Conservation (phyloP, 2,329 filamentous ascomycete genomes). For the Kalmusia sp. region DNA sequence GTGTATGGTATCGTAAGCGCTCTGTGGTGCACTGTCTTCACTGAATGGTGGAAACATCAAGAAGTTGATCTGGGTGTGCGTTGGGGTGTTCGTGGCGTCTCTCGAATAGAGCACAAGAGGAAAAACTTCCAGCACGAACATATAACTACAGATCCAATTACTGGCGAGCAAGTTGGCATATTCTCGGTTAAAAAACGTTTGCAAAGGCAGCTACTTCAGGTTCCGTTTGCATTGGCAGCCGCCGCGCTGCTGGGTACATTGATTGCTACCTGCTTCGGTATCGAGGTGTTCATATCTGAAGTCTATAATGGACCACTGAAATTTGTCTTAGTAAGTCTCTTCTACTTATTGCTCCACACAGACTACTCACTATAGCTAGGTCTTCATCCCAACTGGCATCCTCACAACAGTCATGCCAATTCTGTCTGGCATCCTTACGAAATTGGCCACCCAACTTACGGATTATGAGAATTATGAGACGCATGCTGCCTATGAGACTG, state of each 20-base stretch:
- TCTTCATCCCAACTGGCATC: constrained; percentile 87
- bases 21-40: constrained; percentile 86
- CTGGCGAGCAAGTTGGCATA: constrained; percentile 76
- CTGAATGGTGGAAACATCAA: constrained; percentile 96
- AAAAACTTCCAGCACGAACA: constrained; percentile 81
- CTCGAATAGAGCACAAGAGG: constrained; percentile 78
- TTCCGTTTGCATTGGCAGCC: constrained; percentile 83
- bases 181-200: constrained; percentile 81
- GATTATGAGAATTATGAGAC: constrained; percentile 93
- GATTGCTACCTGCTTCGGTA: constrained; percentile 85
- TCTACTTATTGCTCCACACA: background rate
- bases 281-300: constrained; percentile 95
- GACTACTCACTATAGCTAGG: constrained; percentile 54
- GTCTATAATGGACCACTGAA: constrained; percentile 91
- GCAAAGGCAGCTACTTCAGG: constrained; percentile 76
- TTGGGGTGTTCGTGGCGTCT: constrained; percentile 89
- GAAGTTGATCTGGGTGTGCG: constrained; percentile 84
- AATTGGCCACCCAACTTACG: constrained; percentile 77
- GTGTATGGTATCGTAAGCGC: constrained; percentile 80
- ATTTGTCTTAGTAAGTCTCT: constrained; percentile 72
- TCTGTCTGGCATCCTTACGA: constrained; percentile 76
- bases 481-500: constrained; percentile 79
- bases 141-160: constrained; percentile 78
- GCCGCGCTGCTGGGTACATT: constrained; percentile 76
- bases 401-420: constrained; percentile 83